phyloP scores from a whole-genome alignment of 2,329 filamentous ascomycete species.

The Fusarium verticillioides region DNA sequence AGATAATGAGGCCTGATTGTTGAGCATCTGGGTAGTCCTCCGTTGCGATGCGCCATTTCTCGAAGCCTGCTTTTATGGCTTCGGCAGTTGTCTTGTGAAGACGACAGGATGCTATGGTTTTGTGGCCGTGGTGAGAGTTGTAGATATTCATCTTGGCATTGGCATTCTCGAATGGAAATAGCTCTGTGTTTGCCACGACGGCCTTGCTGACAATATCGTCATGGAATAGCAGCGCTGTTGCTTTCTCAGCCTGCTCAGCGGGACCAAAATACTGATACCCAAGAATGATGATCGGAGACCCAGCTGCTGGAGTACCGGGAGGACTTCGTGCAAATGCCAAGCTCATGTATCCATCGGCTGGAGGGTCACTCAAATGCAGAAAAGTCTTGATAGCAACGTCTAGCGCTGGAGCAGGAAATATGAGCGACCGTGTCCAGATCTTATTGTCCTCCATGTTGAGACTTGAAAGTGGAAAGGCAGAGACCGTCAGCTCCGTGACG shows the following conservation, averaged over 20 bases:
- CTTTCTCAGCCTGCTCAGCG: slow-evolving; percentile 37
- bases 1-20: slow-evolving; percentile 27
- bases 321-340: slow-evolving; percentile 47
- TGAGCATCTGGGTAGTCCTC: slow-evolving; percentile 29
- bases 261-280: slow-evolving; percentile 42
- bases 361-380: slow-evolving; percentile 26
- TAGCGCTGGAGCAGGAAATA: slow-evolving; percentile 44
- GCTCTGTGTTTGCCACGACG: slow-evolving; percentile 37
- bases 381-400: slow-evolving; percentile 38
- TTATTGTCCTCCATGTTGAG: slow-evolving; percentile 45
- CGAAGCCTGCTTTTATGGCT: slow-evolving; percentile 38
- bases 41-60: slow-evolving; percentile 40
- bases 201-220: slow-evolving; percentile 30
- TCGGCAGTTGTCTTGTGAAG: slow-evolving; percentile 22
- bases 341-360: slow-evolving; percentile 22
- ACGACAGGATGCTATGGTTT: slow-evolving; percentile 42
- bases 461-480: slow-evolving; percentile 34
- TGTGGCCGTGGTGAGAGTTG: slow-evolving; percentile 47
- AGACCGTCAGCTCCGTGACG: slow-evolving; percentile 45
- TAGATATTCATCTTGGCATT: slow-evolving; percentile 39
- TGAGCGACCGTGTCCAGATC: slow-evolving; percentile 47
- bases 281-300: slow-evolving; percentile 46
- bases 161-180: slow-evolving; percentile 32
- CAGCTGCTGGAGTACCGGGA: slow-evolving; percentile 44
- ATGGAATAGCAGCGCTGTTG: slow-evolving; percentile 27